Evolutionary conservation across 306 rosid species (phyloP).

Genomic region (Gynostemma pentaphyllum): DNA sequence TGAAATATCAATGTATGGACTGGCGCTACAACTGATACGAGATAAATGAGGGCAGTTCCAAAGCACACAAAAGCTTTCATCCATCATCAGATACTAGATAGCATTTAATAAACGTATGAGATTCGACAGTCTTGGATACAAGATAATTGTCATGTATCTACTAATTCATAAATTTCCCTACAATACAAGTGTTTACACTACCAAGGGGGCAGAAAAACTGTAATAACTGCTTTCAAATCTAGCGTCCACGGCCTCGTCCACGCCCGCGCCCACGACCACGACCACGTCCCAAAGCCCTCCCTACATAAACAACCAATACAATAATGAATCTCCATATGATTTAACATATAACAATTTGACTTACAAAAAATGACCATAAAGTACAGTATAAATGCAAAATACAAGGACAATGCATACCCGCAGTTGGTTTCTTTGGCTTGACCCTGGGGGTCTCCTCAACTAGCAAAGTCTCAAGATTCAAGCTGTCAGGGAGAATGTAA

Average conservation of each 20-base stretch:
- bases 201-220: conserved; percentile 16
- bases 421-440: conserved; percentile 95
- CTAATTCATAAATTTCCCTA: conserved; percentile 5
- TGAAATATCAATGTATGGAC: not conserved
- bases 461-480: conserved; percentile 63
- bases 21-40: too few relatives aligned
- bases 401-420: conserved; percentile 36
- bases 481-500: conserved; percentile 64
- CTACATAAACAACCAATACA: conserved; percentile 21
- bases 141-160: not conserved
- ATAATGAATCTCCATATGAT: not conserved
- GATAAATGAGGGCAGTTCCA: not conserved
- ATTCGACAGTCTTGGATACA: not conserved
- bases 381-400: not conserved
- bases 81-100: not conserved
- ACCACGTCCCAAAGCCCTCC: conserved; percentile 77
- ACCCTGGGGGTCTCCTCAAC: conserved; percentile 80
- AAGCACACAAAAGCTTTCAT: not conserved
- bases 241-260: conserved; percentile 65
- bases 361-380: not conserved
- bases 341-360: not conserved
- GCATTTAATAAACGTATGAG: conserved; percentile 4
- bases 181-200: conserved; percentile 10
- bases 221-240: conserved; percentile 13
- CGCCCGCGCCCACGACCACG: conserved; percentile 86